These are phyloP conservation scores for Ajuga chamaepitys DNA, from an alignment of 257 asterid species.

Conservation along the genomic window DNA sequence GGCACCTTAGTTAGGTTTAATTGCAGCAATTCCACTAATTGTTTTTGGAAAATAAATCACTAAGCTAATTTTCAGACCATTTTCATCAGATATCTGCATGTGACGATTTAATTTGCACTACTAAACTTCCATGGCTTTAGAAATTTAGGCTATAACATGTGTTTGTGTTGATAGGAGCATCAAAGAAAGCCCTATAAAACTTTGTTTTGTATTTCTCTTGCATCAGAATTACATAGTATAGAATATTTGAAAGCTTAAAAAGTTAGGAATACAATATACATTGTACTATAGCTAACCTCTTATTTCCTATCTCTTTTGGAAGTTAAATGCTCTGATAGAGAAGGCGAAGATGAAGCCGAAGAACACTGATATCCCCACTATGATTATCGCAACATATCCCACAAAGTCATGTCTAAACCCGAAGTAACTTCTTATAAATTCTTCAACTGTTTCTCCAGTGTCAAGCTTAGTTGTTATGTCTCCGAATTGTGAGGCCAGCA, in stretches of 20 bases:
- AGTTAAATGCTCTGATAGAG: slow-evolving; percentile 58
- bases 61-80: too few species aligned
- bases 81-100: too few species aligned
- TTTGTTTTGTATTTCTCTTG: too few species aligned
- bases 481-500: slow-evolving; percentile 60
- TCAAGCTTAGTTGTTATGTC: slow-evolving; percentile 42
- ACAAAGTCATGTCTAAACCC: slow-evolving; percentile 49
- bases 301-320: slow-evolving; percentile 51
- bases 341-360: slow-evolving; percentile 61
- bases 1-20: too few species aligned
- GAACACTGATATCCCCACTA: slow-evolving; percentile 34
- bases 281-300: background rate
- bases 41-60: too few species aligned
- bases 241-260: background rate
- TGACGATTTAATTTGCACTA: too few species aligned
- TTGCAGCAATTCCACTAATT: too few species aligned
- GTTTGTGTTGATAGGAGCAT: too few species aligned
- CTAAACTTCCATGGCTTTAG: too few species aligned
- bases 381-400: slow-evolving; percentile 50
- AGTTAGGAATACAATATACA: slow-evolving; percentile 4
- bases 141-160: too few species aligned
- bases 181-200: too few species aligned
- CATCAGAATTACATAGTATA: background rate
- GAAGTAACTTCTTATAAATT: slow-evolving; percentile 41
- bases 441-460: slow-evolving; percentile 36